Conservation (phyloP, 1,284 basidiomycete genomes). For the Ganoderma lucidum region DNA sequence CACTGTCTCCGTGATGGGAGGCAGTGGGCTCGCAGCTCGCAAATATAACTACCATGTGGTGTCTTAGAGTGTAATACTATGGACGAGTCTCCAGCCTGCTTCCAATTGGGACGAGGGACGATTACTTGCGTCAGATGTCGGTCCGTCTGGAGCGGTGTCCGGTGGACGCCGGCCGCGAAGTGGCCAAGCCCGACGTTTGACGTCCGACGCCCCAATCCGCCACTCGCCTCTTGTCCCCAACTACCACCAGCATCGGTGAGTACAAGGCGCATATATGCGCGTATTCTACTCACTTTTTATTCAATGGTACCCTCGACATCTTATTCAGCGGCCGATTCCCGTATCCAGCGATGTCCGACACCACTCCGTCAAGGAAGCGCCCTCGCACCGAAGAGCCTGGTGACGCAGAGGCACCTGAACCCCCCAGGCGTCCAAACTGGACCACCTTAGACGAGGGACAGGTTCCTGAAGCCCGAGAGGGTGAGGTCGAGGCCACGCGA, state of each 20-base stretch:
- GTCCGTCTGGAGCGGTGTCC: background rate
- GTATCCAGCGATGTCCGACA: background rate
- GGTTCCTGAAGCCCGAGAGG: background rate
- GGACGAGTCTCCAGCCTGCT: background rate
- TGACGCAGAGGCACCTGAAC: background rate
- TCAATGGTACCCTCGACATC: background rate
- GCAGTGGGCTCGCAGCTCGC: background rate
- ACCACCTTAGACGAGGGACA: background rate
- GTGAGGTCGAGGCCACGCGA: background rate
- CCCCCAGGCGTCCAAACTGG: background rate
- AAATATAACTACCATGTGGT: too few relatives aligned
- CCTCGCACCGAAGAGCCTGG: background rate
- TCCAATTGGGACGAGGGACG: background rate
- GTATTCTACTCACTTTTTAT: background rate
- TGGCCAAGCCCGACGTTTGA: too few relatives aligned
- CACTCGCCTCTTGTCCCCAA: too few relatives aligned
- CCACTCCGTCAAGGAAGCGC: background rate
- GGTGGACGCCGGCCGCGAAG: too few relatives aligned
- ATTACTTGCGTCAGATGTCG: background rate
- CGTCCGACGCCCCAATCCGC: too few relatives aligned
- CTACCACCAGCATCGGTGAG: background rate
- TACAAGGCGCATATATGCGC: background rate
- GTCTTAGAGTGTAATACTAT: too few relatives aligned
- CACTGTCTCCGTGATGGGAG: background rate
- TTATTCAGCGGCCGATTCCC: background rate